Conservation (phyloP, 257 asterid species). For the Agastache rugosa region DNA sequence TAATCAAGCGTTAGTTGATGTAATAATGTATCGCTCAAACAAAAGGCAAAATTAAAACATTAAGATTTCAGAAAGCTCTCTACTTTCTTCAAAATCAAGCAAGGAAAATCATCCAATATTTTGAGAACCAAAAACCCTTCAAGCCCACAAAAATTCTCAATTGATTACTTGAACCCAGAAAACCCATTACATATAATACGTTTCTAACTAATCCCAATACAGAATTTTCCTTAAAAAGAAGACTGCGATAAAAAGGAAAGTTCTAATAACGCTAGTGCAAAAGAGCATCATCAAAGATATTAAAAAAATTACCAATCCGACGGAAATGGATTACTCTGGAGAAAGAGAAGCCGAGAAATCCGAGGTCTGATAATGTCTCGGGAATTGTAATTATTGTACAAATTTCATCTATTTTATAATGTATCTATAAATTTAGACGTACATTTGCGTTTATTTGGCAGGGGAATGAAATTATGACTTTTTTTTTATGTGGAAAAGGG, state of each 20-base stretch:
- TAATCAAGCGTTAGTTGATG: conserved; percentile 22
- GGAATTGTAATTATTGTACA: conserved; percentile 30
- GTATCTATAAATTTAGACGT: neutral
- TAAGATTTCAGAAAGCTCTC: conserved; percentile 22
- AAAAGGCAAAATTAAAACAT: conserved; percentile 6
- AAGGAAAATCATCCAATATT: conserved; percentile 29
- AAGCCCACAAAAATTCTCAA: conserved; percentile 22
- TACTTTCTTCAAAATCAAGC: conserved; percentile 45
- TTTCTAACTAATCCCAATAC: conserved; percentile 21
- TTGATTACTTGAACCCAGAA: conserved; percentile 27
- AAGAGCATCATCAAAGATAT: conserved; percentile 12
- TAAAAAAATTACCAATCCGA: conserved; percentile 36
- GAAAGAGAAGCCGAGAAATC: conserved; percentile 48
- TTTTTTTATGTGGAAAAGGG: neutral
- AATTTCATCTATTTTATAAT: conserved; percentile 5
- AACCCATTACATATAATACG: conserved; percentile 35
- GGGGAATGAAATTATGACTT: neutral
- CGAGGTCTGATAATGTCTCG: conserved; percentile 46
- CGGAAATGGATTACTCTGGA: conserved; percentile 40
- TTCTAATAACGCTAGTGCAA: neutral
- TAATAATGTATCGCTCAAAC: conserved; percentile 23
- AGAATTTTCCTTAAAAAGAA: neutral
- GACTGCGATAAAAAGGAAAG: neutral
- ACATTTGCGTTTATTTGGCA: neutral
- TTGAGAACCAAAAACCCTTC: conserved; percentile 19